Base-by-base conservation (phyloP, 2,329 filamentous ascomycete species). In the Sporothrix humicola region DNA sequence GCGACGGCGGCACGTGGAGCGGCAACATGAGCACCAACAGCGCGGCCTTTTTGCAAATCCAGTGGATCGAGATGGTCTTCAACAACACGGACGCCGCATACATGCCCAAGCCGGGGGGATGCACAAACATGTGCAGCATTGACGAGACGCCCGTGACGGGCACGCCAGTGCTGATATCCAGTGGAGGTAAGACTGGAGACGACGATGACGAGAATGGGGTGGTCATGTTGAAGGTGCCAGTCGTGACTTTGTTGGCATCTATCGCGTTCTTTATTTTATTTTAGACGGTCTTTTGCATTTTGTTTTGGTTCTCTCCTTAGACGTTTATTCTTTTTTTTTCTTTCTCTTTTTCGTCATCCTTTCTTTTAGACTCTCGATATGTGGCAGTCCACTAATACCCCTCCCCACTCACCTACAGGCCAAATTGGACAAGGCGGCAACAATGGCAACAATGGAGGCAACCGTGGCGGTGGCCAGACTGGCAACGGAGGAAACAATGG, bases 51-150 rank as follows among this genome's bases (percentile, higher is more conserved):
- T 80, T 87, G 78, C 84, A 87, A 72, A 82, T 88, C 56, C 83
- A 85, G 79, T 88, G 85, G 85, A 84, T 88, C 71, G 86, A 88
- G 75, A 79, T 83, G 77, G 82, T 85, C 12, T 88, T 85, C 72
- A 83, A 83, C 75, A 81, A 77, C 69, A 82, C 82, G 2, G 81
- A 82, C 71, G 73, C 76, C 3, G 74, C 48, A 23, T 71, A 76
- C 31, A 76, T 73, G 65, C 76, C 76, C 54, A 73, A 73, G 3
- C 72, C 73, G 3, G 74, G 75, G 37, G 56, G 74, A 1, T 83
- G 82, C 72, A 77, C 71, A 50, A 81, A 80, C 56, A 78, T 82
- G 46, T 83, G 82, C 77, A 82, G 81, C 73, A 82, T 83, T 56
- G 82, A 83, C 75, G 79, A 82, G 73, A 82, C 81, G 15, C 77